Conservation (phyloP, 257 asterid genomes). For the Verbena officinalis region DNA sequence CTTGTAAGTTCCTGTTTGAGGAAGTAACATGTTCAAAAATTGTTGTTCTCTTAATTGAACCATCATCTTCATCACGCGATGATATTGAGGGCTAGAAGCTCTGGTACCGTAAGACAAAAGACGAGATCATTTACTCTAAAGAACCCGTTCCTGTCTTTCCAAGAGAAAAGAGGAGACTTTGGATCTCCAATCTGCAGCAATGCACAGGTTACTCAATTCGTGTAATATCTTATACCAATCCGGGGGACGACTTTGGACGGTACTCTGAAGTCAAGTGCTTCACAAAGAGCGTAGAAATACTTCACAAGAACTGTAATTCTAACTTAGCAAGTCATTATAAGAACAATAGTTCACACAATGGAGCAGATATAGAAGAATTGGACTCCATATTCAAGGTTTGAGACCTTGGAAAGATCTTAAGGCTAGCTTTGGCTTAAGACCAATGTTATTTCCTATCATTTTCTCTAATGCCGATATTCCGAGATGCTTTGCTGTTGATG, state of each 20-base stretch:
- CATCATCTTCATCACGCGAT: constrained; percentile 48
- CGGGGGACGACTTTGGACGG: constrained; percentile 68
- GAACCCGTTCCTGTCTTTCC: constrained; percentile 81
- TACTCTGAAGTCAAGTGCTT: constrained; percentile 89
- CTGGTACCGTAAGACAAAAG: constrained; percentile 85
- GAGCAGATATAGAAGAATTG: constrained; percentile 63
- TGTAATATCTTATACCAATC: constrained; percentile 65
- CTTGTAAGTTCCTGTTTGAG: constrained; percentile 91
- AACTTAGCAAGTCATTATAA: constrained; percentile 40
- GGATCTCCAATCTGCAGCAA: constrained; percentile 81
- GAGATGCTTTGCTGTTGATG: constrained; percentile 53
- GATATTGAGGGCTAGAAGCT: constrained; percentile 86
- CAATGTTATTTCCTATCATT: constrained; percentile 63
- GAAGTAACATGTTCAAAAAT: constrained; percentile 79
- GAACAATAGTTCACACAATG: constrained; percentile 44
- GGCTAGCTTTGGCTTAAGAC: constrained; percentile 80
- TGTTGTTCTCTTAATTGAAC: constrained; percentile 72
- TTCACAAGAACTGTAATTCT: constrained; percentile 46
- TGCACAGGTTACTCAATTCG: constrained; percentile 89
- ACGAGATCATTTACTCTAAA: constrained; percentile 63
- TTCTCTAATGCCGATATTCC: constrained; percentile 42
- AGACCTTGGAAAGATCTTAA: constrained; percentile 84
- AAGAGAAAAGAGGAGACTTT: constrained; percentile 77
- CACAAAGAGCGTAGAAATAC: constrained; percentile 78
- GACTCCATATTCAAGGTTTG: constrained; percentile 95